These are phyloP conservation scores for Scopulariopsis brevicaulis DNA, from an alignment of 2,329 filamentous ascomycete species.

Conservation along the genomic window DNA sequence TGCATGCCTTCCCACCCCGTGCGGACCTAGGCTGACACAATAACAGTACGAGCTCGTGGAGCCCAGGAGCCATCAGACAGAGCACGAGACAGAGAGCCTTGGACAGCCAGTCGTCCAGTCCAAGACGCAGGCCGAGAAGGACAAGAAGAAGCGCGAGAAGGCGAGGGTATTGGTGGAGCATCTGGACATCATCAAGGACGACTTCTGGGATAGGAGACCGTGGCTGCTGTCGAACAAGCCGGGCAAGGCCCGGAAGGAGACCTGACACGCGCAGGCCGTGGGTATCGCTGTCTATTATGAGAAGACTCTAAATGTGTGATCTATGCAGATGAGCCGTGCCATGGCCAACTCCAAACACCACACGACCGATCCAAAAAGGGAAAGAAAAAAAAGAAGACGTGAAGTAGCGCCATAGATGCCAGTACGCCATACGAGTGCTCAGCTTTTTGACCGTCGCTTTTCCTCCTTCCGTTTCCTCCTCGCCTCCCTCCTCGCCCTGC, in stretches of 20 bases:
- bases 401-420: too few relatives aligned
- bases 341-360: constrained; percentile 1
- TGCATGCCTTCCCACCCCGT: background rate
- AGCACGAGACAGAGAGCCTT: constrained; percentile 32
- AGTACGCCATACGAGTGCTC: background rate
- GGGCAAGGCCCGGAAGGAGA: constrained; percentile 55
- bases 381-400: background rate
- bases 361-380: background rate
- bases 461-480: constrained; percentile 24
- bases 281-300: constrained; percentile 14
- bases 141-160: constrained; percentile 70
- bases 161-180: constrained; percentile 74
- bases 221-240: constrained; percentile 73
- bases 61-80: constrained; percentile 32
- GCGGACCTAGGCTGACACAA: constrained; percentile 12
- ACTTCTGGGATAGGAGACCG: constrained; percentile 81
- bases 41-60: constrained; percentile 62
- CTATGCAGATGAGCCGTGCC: background rate
- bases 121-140: constrained; percentile 73
- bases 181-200: constrained; percentile 88
- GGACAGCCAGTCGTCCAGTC: constrained; percentile 49
- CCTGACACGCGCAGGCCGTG: constrained; percentile 14
- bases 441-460: constrained; percentile 23
- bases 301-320: background rate
- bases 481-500: constrained; percentile 15